These are phyloP conservation scores for Chytriomyces hyalinus DNA, from an alignment of 192 early-diverging fungal species.

Conservation along the genomic window DNA sequence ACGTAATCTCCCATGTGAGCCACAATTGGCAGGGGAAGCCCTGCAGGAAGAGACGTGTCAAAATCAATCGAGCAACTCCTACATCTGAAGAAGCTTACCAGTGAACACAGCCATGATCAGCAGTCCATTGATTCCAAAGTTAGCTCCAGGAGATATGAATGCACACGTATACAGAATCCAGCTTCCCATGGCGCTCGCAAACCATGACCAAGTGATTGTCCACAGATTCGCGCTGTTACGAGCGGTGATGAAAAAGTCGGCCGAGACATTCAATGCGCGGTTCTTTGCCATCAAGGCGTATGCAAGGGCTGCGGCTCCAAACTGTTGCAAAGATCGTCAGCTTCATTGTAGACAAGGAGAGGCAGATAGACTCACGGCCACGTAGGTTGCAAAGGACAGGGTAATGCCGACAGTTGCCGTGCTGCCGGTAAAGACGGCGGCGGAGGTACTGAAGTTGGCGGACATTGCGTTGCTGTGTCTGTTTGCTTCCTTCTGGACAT, in stretches of 20 bases:
- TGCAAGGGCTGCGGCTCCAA: slow-evolving; percentile 1
- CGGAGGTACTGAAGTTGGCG: not conserved
- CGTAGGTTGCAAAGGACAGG: slow-evolving; percentile 17
- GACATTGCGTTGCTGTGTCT: not conserved
- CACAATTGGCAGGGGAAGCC: slow-evolving; percentile 45
- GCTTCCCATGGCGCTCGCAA: slow-evolving; percentile 45
- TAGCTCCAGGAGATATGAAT: not conserved
- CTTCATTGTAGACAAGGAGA: not conserved
- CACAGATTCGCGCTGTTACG: slow-evolving; percentile 9
- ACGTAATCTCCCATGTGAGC: slow-evolving; percentile 45
- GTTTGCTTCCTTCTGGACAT: no score
- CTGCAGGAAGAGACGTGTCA: slow-evolving; percentile 17
- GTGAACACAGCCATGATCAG: slow-evolving; percentile 10
- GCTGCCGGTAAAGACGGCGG: slow-evolving; percentile 1
- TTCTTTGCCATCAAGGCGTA: not conserved
- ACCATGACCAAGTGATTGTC: slow-evolving; percentile 8
- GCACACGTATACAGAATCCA: slow-evolving; percentile 28
- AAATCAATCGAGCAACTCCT: not conserved
- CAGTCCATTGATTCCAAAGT: slow-evolving; percentile 16
- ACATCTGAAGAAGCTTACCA: not conserved
- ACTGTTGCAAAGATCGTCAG: not conserved
- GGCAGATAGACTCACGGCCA: not conserved
- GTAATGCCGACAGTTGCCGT: not conserved
- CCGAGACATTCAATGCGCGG: not conserved
- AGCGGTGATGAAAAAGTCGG: slow-evolving; percentile 18